Conservation (phyloP, 2,329 filamentous ascomycete genomes). For the Colletotrichum acutatum region DNA sequence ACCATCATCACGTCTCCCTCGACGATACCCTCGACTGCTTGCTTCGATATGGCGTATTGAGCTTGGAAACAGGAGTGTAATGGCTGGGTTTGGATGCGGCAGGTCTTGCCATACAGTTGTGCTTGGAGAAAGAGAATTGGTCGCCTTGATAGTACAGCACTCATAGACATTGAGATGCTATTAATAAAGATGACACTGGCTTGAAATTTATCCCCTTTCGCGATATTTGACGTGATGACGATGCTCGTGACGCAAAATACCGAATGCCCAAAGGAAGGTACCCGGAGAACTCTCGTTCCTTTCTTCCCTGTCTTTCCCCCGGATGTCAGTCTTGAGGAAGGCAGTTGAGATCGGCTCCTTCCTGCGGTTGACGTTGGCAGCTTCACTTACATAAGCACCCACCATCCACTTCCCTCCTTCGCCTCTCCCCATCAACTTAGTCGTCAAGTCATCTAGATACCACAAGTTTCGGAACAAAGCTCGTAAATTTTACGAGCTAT, state of each 20-base stretch:
- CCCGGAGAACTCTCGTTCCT: background rate
- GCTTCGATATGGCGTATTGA: background rate
- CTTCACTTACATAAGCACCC: background rate
- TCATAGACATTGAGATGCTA: background rate
- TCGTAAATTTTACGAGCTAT: no score
- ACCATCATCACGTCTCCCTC: background rate
- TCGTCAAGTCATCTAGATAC: no score
- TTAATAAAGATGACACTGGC: background rate
- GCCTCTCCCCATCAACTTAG: background rate
- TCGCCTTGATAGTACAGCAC: background rate
- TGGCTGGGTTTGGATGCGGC: background rate
- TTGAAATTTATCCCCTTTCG: background rate
- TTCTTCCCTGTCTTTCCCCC: background rate
- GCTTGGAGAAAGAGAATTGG: background rate
- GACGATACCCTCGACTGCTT: background rate
- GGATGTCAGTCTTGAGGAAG: background rate
- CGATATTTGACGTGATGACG: background rate
- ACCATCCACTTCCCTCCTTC: background rate
- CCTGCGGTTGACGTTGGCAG: background rate
- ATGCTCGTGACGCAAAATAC: background rate
- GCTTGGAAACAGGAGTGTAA: background rate
- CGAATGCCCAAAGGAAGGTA: rapidly evolving
- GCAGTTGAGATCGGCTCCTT: background rate
- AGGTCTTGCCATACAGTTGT: background rate
- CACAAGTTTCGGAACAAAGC: no score